phyloP scores from a whole-genome alignment of 192 early-diverging fungal genomes.

The Coemansia sp. region DNA sequence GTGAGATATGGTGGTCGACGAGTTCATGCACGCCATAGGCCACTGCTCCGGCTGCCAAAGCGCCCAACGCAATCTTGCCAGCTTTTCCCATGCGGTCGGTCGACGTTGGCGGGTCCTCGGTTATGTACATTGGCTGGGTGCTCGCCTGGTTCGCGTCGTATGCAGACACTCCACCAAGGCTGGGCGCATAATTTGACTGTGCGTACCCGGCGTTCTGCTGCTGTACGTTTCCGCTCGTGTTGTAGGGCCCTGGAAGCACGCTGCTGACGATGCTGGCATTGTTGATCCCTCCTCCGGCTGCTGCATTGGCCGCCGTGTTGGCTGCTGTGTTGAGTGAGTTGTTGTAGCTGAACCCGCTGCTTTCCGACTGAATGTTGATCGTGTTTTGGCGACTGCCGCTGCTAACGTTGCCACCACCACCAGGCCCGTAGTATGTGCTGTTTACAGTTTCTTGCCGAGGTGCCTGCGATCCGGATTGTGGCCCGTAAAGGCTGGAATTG shows the following conservation, averaged over 20 bases:
- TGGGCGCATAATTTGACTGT: constrained; percentile 13
- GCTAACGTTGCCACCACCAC: not conserved
- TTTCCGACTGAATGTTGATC: not conserved
- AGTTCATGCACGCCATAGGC: constrained; percentile 48
- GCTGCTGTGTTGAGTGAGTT: not conserved
- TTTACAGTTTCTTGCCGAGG: not conserved
- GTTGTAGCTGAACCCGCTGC: constrained; percentile 14
- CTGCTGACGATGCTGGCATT: constrained; percentile 5
- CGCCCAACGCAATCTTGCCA: constrained; percentile 34
- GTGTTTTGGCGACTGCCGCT: not conserved
- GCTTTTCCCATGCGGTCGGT: constrained; percentile 22
- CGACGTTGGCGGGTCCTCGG: not conserved
- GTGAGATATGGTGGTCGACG: constrained; percentile 7
- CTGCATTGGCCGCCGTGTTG: not conserved
- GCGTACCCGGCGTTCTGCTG: not conserved
- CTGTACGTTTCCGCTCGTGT: constrained; percentile 10
- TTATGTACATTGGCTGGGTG: constrained; percentile 1
- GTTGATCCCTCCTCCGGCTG: not conserved
- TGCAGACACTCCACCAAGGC: constrained; percentile 7
- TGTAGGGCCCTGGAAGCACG: constrained; percentile 10
- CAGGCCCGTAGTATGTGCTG: not conserved
- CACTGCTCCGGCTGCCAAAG: constrained; percentile 36
- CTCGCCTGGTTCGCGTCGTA: constrained; percentile 10
- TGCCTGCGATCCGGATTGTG: not conserved
- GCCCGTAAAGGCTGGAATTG: not conserved